Evolutionary conservation across 768 basidiomycete genomes (phyloP).

Genomic region (Podaxis sp.): DNA sequence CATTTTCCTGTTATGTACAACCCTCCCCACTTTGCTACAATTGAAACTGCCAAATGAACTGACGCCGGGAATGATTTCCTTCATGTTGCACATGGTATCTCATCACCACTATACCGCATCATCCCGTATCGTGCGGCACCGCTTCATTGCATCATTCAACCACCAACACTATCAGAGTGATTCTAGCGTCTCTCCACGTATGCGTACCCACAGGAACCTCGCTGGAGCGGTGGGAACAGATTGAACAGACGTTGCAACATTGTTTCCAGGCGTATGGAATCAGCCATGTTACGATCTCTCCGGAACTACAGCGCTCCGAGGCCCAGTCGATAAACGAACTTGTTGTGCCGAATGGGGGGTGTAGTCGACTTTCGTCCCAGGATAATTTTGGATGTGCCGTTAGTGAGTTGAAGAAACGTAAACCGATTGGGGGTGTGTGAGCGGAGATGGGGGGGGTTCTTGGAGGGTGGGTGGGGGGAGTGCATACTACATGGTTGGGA

Average conservation of each 20-base stretch:
- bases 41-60: constrained; percentile 2
- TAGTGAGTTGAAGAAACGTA: constrained; percentile 36
- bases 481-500: neutral
- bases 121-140: neutral
- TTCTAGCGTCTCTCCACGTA: constrained; percentile 55
- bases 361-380: constrained; percentile 35
- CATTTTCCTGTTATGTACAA: neutral
- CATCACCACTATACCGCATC: neutral
- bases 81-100: constrained; percentile 1
- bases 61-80: neutral
- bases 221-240: constrained; percentile 50
- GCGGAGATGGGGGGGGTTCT: neutral
- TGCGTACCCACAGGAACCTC: constrained; percentile 47
- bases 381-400: constrained; percentile 47
- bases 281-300: constrained; percentile 55
- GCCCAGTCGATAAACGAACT: constrained; percentile 30
- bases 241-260: constrained; percentile 46
- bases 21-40: neutral
- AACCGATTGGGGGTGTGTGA: constrained; percentile 18
- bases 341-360: constrained; percentile 23
- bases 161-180: constrained; percentile 31
- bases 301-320: constrained; percentile 40
- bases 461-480: too few species aligned
- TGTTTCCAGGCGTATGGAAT: constrained; percentile 55
- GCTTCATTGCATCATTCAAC: neutral